phyloP scores from a whole-genome alignment of 371 early-diverging fungal genomes.

The Rhizopus stolonifer region DNA sequence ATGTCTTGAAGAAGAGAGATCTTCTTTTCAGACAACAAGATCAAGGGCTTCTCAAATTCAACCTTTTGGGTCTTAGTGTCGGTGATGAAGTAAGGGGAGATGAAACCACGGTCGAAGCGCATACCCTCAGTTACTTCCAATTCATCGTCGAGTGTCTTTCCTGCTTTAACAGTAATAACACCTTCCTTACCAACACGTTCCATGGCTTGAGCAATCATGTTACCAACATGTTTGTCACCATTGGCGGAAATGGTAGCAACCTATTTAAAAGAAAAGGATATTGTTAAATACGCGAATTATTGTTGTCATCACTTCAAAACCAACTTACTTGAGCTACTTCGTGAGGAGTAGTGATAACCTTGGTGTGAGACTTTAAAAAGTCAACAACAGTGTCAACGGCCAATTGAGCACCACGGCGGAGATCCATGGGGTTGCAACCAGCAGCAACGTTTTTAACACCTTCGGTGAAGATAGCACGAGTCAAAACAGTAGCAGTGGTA shows the following conservation, averaged over 20 bases:
- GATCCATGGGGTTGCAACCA: conserved; percentile 98
- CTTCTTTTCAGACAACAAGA: conserved; percentile 95
- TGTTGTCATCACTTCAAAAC: neutral
- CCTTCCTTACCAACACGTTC: conserved; percentile 99
- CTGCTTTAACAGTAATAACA: conserved; percentile 98
- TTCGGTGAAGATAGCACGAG: conserved; percentile 97
- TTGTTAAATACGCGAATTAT: neutral
- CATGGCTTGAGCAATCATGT: conserved; percentile 97
- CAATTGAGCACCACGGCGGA: conserved; percentile 92
- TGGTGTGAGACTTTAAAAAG: conserved; percentile 82
- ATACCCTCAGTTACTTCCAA: conserved; percentile 98
- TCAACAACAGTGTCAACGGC: conserved; percentile 92
- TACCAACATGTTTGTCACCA: conserved; percentile 94
- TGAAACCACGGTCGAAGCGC: conserved; percentile 98
- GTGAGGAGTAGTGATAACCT: conserved; percentile 89
- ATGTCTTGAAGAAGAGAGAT: conserved; percentile 93
- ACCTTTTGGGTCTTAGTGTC: conserved; percentile 96
- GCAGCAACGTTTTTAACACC: conserved; percentile 98
- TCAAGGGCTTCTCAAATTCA: conserved; percentile 97
- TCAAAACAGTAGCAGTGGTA: conserved; percentile 97
- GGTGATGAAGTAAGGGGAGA: conserved; percentile 98
- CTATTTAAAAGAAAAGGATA: neutral
- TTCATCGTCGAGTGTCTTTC: conserved; percentile 96
- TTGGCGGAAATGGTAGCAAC: conserved; percentile 97
- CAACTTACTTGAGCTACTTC: conserved; percentile 88